Percentiles rank a stretch among this genome's conserved stretches.
Evolutionary conservation across 2,329 filamentous ascomycete species (phyloP).

Genomic region (Trichoderma cornu-damae): DNA sequence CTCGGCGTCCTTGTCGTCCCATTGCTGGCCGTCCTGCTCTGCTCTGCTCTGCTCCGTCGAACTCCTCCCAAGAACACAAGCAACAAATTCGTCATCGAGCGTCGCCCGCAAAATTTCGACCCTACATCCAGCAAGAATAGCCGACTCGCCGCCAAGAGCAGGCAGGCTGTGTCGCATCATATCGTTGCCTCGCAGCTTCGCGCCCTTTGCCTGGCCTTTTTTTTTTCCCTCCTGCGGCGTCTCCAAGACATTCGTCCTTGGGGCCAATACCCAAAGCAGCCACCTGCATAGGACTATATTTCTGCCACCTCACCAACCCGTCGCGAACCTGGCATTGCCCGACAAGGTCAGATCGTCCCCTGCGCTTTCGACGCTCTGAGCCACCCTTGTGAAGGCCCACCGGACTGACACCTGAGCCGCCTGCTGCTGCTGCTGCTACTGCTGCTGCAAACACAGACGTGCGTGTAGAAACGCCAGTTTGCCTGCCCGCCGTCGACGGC

Average conservation of each 20-base stretch:
- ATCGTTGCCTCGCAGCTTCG: constrained; percentile 7
- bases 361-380: constrained; percentile 8
- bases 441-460: constrained; percentile 9
- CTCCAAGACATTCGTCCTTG: constrained; percentile 17
- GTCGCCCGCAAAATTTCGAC: background rate
- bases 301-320: constrained; percentile 20
- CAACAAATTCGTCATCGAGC: constrained; percentile 8
- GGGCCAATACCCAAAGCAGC: constrained; percentile 18
- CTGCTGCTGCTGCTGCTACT: constrained; percentile 16
- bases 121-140: constrained; percentile 14
- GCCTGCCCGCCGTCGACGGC: constrained; percentile 3
- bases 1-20: background rate
- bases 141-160: constrained; percentile 3
- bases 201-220: constrained; percentile 14
- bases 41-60: background rate
- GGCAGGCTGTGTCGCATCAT: constrained; percentile 14
- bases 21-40: background rate
- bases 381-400: constrained; percentile 15
- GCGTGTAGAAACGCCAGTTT: constrained; percentile 2
- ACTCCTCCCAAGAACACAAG: background rate
- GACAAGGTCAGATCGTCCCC: constrained; percentile 19
- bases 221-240: constrained; percentile 15
- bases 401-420: background rate
- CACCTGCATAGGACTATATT: constrained; percentile 17
- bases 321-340: constrained; percentile 19